Percentiles rank a stretch among this genome's conserved stretches.
phyloP scores from a whole-genome alignment of 306 rosid genomes.

The Quercus wislizeni region DNA sequence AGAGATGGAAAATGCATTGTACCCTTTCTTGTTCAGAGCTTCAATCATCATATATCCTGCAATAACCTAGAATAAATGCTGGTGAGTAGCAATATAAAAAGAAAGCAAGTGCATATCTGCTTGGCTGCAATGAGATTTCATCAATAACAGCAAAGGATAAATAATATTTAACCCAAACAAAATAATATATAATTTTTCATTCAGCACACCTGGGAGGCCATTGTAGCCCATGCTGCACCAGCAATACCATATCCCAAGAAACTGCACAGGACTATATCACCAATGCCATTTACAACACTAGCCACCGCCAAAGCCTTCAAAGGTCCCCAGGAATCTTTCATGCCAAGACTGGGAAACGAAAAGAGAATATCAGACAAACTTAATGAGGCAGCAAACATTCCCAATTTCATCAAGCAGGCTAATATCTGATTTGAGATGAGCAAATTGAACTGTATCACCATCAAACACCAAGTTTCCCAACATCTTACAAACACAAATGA shows the following conservation, averaged over 20 bases:
- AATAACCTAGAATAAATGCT: constrained; percentile 50
- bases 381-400: constrained; percentile 4
- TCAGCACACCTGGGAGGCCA: constrained; percentile 63
- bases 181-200: constrained; percentile 25
- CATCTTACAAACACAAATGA: neutral
- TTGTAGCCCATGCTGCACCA: constrained; percentile 90
- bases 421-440: neutral
- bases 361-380: constrained; percentile 10
- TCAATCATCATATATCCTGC: constrained; percentile 87
- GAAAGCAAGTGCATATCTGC: neutral
- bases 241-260: constrained; percentile 65
- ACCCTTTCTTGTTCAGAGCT: constrained; percentile 70
- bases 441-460: neutral
- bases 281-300: constrained; percentile 54
- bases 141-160: neutral
- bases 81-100: constrained; percentile 13
- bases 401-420: neutral
- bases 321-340: constrained; percentile 97
- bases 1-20: constrained; percentile 57
- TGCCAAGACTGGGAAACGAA: constrained; percentile 56
- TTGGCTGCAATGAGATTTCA: constrained; percentile 16
- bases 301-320: constrained; percentile 73
- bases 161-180: neutral
- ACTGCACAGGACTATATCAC: constrained; percentile 59
- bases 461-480: neutral